Evolutionary conservation across 2,329 filamentous ascomycete species (phyloP).

Genomic region (Fusarium tanahbumbuense): DNA sequence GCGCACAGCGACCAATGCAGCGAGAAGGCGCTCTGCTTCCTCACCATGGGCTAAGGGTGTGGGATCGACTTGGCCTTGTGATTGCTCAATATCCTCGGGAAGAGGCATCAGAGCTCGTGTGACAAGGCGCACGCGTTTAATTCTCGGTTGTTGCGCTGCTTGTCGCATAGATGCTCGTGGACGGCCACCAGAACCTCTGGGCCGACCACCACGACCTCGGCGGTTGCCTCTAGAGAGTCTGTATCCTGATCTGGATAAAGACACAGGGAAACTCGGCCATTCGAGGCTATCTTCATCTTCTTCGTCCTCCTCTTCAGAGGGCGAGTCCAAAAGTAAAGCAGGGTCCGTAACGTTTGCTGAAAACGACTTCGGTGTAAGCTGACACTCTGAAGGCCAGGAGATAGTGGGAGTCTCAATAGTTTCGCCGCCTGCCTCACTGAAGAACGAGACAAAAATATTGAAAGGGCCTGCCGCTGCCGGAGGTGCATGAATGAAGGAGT

Average conservation of each 20-base stretch:
- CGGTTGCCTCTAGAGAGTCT: not conserved
- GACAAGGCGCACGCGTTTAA: slow-evolving; percentile 48
- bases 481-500: slow-evolving; percentile 42
- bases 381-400: slow-evolving; percentile 45
- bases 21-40: slow-evolving; percentile 56
- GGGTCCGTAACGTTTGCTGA: slow-evolving; percentile 12
- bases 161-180: slow-evolving; percentile 17
- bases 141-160: slow-evolving; percentile 17
- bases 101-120: slow-evolving; percentile 49
- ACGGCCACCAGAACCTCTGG: slow-evolving; percentile 8
- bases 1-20: slow-evolving; percentile 68
- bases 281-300: slow-evolving; percentile 34
- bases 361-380: slow-evolving; percentile 40
- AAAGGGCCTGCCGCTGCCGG: slow-evolving; percentile 46
- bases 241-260: not conserved
- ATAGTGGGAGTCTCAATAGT: slow-evolving; percentile 9
- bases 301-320: slow-evolving; percentile 37
- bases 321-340: slow-evolving; percentile 12
- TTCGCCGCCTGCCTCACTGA: slow-evolving; percentile 17
- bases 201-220: slow-evolving; percentile 6
- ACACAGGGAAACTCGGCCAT: slow-evolving; percentile 30
- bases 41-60: slow-evolving; percentile 3
- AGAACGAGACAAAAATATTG: slow-evolving; percentile 50
- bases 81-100: slow-evolving; percentile 2
- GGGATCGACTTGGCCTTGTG: slow-evolving; percentile 7